These are phyloP conservation scores for Aspergillus tubingensis DNA, from an alignment of 2,329 filamentous ascomycete species.

Conservation along the genomic window DNA sequence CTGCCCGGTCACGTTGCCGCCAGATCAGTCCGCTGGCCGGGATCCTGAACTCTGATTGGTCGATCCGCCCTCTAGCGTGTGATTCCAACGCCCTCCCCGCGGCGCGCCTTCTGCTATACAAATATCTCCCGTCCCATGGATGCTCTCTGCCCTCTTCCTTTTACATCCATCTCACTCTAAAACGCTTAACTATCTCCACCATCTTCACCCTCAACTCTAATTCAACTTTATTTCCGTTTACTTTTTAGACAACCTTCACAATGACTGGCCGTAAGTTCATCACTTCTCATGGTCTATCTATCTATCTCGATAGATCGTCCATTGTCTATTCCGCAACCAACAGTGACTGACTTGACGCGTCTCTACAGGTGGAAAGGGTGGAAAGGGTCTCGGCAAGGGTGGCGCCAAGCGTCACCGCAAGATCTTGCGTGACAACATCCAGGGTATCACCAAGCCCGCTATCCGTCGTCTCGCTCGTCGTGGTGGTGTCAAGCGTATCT, in stretches of 20 bases:
- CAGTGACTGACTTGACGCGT: constrained; percentile 48
- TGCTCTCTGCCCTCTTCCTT: constrained; percentile 25
- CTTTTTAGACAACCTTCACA: constrained; percentile 42
- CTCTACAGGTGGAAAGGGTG: constrained; percentile 80
- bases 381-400: constrained; percentile 97
- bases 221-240: constrained; percentile 24
- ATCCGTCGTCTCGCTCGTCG: constrained; percentile 97
- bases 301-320: neutral
- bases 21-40: constrained; percentile 29
- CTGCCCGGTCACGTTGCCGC: constrained; percentile 29
- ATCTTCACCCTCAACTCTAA: constrained; percentile 30
- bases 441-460: constrained; percentile 98
- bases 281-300: neutral
- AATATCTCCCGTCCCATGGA: constrained; percentile 40
- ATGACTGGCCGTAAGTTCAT: constrained; percentile 61
- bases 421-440: constrained; percentile 99
- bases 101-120: constrained; percentile 36
- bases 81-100: constrained; percentile 37
- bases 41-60: constrained; percentile 42
- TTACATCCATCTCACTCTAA: constrained; percentile 25
- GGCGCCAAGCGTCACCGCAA: constrained; percentile 99
- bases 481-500: constrained; percentile 99
- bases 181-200: constrained; percentile 27
- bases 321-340: constrained; percentile 10
- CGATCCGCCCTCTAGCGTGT: constrained; percentile 36